Evolutionary conservation across 495 filamentous ascomycete species (phyloP), one percentile per base, ranked within the genome.

Genomic region (Glonium stellatum): DNA sequence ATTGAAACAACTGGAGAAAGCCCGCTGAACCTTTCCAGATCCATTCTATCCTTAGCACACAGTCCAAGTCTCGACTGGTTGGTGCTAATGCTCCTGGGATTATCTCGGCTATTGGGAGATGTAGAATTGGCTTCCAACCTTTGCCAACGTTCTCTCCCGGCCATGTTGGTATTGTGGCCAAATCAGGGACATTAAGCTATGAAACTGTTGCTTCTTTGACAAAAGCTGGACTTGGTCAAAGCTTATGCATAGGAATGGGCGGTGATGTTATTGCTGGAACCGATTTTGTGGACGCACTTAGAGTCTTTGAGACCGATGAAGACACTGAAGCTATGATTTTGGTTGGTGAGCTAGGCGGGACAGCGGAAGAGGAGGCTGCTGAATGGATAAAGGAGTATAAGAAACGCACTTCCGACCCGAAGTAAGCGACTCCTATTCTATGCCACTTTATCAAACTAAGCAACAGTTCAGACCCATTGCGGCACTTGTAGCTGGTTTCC

Each of bases 41-140:
- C 50, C 83, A 88, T 57, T 86, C 83, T 1, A 88, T 95, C 34
- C 77, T 96, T 0, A 80, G 84, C 59, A 87, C 87, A 0, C 92
- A 97, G 68, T 89, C 85, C 1, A 88, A 80, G 61, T 92, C 85
- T 3, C 80, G 90, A 36, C 79, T 96, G 0, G 86, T 96, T 2
- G 91, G 91, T 10, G 85, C 91, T 4, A 96, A 96, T 66, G 87
- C 85, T 18, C 89, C 92, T 0, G 90, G 92, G 0, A 93, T 96
- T 55, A 92, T 96, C 44, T 91, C 91, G 18, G 82, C 88, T 0
- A 80, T 86, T 49, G 88, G 87, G 0, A 84, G 80, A 66, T 95
- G 90, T 66, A 83, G 90, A 42, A 92, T 95, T 65, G 89, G 90
- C 0, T 93, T 95, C 68, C 89, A 95, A 70, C 91, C 91, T 0